Base-by-base conservation (phyloP, 441 rosid species). In the Mallotus repandus region DNA sequence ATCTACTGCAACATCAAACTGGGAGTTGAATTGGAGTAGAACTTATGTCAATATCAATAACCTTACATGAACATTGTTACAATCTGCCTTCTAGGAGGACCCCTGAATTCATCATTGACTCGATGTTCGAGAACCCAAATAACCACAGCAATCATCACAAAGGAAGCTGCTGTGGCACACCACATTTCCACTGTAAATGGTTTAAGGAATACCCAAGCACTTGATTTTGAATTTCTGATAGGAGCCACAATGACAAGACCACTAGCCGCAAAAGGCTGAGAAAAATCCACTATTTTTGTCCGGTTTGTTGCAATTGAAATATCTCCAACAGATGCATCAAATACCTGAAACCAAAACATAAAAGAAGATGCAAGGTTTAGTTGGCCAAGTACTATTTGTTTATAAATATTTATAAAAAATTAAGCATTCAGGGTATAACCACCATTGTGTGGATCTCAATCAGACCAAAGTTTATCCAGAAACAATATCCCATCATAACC, bases 181-280 rank as follows among this genome's bases (percentile, higher is more conserved):
- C 97, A 92, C 84, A 90, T 66, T 78, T 84, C 81, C 21, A 73
- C 35, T 29, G 96, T 81, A 82, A 92, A 92, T 46, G 97, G 96
- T 71, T 86, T 79, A 59, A 92, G 84, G 77, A 92, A 92, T 32
- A 88, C 93, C 93, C 94, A 92, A 61, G 90, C 84, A 80, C 77
- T 79, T 16, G 80, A 77, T 61, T 81, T 88, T 56, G 80, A 58
- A 48, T 80, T 77, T 12, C 66, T 68, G 63, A 84, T 53, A 1
- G 89, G 90, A 85, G 91, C 93, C 77, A 94, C 88, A 21, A 92
- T 85, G 74, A 92, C 99, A 29, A 94, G 96, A 76, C 99, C 99
- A 6, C 91, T 82, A 45, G 94, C 74, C 62, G 83, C 78, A 72
- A 85, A 94, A 22, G 98, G 98, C 88, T 92, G 99, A 77, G 93